Conservation (phyloP, 306 rosid species). For the Morella rubra region DNA sequence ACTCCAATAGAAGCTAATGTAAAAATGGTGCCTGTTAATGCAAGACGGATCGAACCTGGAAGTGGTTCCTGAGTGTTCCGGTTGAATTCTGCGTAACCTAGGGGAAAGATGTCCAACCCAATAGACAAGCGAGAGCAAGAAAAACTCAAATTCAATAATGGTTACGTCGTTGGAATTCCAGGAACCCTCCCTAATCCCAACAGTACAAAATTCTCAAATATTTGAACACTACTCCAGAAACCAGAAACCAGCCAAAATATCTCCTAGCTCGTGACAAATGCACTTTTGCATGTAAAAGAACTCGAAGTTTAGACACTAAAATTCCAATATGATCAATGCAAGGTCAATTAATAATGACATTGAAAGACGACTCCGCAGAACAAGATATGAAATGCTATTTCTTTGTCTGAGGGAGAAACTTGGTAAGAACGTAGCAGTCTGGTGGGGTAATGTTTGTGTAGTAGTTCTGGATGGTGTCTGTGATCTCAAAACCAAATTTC, state of each 20-base stretch:
- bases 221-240: constrained; percentile 2
- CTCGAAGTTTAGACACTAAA: constrained; percentile 34
- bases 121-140: too few species aligned
- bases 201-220: constrained; percentile 17
- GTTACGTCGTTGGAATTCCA: neutral
- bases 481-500: constrained; percentile 94
- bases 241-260: constrained; percentile 12
- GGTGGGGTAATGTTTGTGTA: constrained; percentile 92
- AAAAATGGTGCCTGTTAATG: neutral
- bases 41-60: too few species aligned
- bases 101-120: too few species aligned
- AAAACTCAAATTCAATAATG: neutral
- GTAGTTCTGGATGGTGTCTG: constrained; percentile 91
- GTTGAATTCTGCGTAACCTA: too few species aligned
- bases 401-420: constrained; percentile 50
- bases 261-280: constrained; percentile 9
- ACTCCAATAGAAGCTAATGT: neutral
- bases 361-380: constrained; percentile 32
- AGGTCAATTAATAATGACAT: constrained; percentile 37
- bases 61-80: too few species aligned
- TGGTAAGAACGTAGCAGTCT: constrained; percentile 85
- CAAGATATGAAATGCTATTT: constrained; percentile 48
- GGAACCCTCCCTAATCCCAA: constrained; percentile 4
- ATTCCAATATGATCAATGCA: constrained; percentile 39
- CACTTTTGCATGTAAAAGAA: constrained; percentile 28